phyloP scores from a whole-genome alignment of 106 monocot species.

The Apostasia ramifera region DNA sequence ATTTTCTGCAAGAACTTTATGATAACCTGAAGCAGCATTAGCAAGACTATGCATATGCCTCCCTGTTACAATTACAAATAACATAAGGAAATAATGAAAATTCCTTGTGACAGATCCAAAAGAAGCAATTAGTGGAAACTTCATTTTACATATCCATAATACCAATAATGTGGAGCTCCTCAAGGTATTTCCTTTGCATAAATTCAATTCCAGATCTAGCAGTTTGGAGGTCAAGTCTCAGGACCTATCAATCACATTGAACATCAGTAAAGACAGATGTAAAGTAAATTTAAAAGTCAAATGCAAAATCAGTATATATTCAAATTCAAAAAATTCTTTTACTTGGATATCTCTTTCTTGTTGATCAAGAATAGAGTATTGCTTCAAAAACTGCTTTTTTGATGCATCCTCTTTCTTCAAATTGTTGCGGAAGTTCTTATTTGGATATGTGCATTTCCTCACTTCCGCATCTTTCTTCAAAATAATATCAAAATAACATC shows the following conservation, averaged over 20 bases:
- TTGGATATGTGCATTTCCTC: conserved; percentile 25
- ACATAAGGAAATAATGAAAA: not conserved
- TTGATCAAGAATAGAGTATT: conserved; percentile 39
- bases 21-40: conserved; percentile 86
- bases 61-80: conserved; percentile 23
- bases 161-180: conserved; percentile 71
- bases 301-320: not conserved
- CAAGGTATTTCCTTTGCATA: conserved; percentile 65
- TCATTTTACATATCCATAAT: conserved; percentile 2
- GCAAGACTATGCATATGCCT: conserved; percentile 59
- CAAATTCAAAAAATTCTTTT: not conserved
- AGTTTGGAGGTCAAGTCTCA: conserved; percentile 45
- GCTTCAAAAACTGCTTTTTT: conserved; percentile 40
- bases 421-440: conserved; percentile 6
- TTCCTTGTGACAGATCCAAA: not conserved
- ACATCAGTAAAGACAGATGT: not conserved
- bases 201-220: conserved; percentile 64
- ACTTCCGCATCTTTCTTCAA: conserved; percentile 24
- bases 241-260: conserved; percentile 33
- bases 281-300: not conserved
- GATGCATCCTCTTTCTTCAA: conserved; percentile 25
- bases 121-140: not conserved
- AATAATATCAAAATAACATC: not conserved
- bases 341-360: conserved; percentile 85
- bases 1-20: conserved; percentile 87